Evolutionary conservation across 345 rosid species (phyloP).

Genomic region (Citrus sp.): DNA sequence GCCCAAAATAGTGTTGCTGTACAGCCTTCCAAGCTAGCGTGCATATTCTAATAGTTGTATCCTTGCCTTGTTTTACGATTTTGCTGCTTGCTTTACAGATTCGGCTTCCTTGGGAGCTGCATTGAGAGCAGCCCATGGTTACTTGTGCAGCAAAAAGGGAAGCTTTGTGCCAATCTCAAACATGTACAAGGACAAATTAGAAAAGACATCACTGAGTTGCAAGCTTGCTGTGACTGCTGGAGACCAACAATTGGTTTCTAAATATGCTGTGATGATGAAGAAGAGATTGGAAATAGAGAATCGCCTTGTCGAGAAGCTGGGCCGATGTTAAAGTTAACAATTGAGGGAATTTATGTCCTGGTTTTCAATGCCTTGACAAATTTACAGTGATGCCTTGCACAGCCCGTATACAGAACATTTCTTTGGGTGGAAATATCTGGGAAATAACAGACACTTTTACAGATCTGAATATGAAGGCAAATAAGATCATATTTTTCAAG

Average conservation of each 20-base stretch:
- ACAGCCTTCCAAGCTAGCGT: background rate
- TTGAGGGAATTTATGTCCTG: background rate
- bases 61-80: background rate
- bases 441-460: no score
- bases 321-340: slow-evolving; percentile 37
- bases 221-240: slow-evolving; percentile 60
- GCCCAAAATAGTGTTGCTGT: background rate
- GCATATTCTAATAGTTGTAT: background rate
- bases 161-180: slow-evolving; percentile 60
- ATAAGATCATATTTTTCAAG: background rate
- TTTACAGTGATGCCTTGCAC: background rate
- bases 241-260: slow-evolving; percentile 41
- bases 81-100: slow-evolving; percentile 38
- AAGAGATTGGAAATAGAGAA: slow-evolving; percentile 75
- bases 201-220: slow-evolving; percentile 62
- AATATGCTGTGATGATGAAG: slow-evolving; percentile 59
- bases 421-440: background rate
- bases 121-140: slow-evolving; percentile 84
- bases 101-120: slow-evolving; percentile 97
- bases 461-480: no score
- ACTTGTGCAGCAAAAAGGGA: slow-evolving; percentile 72
- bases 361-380: background rate
- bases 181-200: slow-evolving; percentile 61
- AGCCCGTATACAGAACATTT: background rate
- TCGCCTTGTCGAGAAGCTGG: slow-evolving; percentile 57